Evolutionary conservation across 2,329 filamentous ascomycete genomes (phyloP), one percentile per base, ranked within the genome.

Genomic region (Fusarium avenaceum): DNA sequence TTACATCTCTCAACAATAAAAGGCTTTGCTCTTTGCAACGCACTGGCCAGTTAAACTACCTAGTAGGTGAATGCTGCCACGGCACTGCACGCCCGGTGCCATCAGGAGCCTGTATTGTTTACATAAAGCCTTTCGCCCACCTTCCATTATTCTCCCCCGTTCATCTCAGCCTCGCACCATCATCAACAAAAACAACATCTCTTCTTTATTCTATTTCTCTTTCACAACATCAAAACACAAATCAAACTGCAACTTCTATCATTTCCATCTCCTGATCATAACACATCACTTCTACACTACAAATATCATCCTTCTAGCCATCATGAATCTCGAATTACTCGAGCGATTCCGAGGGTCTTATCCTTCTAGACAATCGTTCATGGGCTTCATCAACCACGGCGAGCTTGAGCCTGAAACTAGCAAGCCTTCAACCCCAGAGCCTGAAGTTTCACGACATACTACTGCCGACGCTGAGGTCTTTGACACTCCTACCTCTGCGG

Each of bases 241-340:
- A 22, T 19, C 33, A 26, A 42, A 22, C n/a, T n/a, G 14, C 33
- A 26, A n/a, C 46, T 17, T 39, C 17, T 28, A 46, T 32, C 7
- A n/a, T 38, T 10, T 9, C 35, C 35, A n/a, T 38, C 35, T 8
- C n/a, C 6, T 19, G 9, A 38, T 10, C 35, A n/a, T 5, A 38
- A 38, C 35, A 17, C 33, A 15, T 33, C 30, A n/a, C 35, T 38
- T 17, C 35, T n/a, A n/a, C n/a, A n/a, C 35, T 38, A 10, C 8
- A 38, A n/a, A 38, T 10, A 38, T 9, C 35, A 38, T 38, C 35
- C 35, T n/a, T n/a, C 35, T 38, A 17, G 15, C 35, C 35, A n/a
- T 38, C 35, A 55, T 62, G 59, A 30, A 62, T 32, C 35, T 62
- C 6, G 22, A 30, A 22, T 14, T 62, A 6, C 59, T 55, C 20